Evolutionary conservation across 768 basidiomycete species (phyloP).

Genomic region (Saitozyma sp.): DNA sequence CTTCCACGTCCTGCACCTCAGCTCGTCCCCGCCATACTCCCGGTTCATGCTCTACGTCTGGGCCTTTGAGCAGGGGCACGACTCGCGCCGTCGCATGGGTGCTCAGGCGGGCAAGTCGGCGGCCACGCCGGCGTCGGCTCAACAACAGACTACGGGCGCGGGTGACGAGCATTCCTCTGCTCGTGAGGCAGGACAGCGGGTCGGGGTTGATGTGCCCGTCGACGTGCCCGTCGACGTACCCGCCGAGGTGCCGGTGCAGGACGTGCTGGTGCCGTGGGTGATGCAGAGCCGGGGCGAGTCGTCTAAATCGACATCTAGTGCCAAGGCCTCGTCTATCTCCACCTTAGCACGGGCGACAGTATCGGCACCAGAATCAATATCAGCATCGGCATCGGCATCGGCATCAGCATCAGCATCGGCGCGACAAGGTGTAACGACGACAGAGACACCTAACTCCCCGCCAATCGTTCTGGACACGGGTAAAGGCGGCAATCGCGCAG

Average conservation of each 20-base stretch:
- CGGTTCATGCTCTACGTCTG: conserved; percentile 91
- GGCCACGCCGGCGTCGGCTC: neutral
- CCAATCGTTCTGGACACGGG: neutral
- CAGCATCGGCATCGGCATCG: too few relatives aligned
- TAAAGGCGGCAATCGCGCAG: neutral
- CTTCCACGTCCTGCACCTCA: conserved; percentile 29
- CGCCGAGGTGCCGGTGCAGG: conserved; percentile 32
- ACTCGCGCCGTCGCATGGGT: conserved; percentile 72
- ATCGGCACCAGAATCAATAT: too few relatives aligned
- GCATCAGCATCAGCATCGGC: too few relatives aligned
- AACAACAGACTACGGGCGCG: too few relatives aligned
- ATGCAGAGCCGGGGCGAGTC: conserved; percentile 14
- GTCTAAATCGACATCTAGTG: neutral
- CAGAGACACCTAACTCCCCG: neutral
- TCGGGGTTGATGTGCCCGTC: too few relatives aligned
- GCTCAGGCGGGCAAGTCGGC: conserved; percentile 23
- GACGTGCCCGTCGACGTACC: neutral
- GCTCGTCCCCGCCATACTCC: conserved; percentile 47
- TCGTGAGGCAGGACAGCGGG: too few relatives aligned
- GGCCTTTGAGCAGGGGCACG: conserved; percentile 88
- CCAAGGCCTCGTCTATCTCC: neutral
- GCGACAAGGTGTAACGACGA: too few relatives aligned
- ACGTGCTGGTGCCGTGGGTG: conserved; percentile 52
- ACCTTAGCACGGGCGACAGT: neutral
- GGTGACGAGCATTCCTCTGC: too few relatives aligned